Percentiles rank a stretch among this genome's conserved stretches.
Evolutionary conservation across 768 basidiomycete species (phyloP).

Genomic region (Lactarius trivialis): DNA sequence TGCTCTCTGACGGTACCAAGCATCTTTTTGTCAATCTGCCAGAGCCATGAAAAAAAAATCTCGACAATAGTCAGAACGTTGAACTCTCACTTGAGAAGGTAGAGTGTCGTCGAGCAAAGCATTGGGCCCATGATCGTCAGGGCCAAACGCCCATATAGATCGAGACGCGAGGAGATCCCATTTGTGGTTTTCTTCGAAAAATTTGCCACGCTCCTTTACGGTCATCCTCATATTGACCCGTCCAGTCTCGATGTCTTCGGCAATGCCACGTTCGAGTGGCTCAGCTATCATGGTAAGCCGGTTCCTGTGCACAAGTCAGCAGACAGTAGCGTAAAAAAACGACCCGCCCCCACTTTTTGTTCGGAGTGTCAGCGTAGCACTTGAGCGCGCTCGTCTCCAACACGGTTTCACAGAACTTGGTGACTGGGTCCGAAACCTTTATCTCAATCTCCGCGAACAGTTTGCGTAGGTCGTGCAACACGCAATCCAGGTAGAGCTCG

Average conservation of each 20-base stretch:
- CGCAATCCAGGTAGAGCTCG: slow-evolving; percentile 92
- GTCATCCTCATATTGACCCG: slow-evolving; percentile 93
- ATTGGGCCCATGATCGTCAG: slow-evolving; percentile 92
- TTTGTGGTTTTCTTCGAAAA: slow-evolving; percentile 95
- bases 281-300: slow-evolving; percentile 99
- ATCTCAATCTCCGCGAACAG: slow-evolving; percentile 98
- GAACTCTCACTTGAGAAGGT: slow-evolving; percentile 68
- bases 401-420: slow-evolving; percentile 97
- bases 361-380: slow-evolving; percentile 98
- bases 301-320: slow-evolving; percentile 53
- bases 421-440: slow-evolving; percentile 98
- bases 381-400: slow-evolving; percentile 96
- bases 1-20: slow-evolving; percentile 86
- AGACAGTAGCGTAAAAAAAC: slow-evolving; percentile 15
- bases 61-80: not conserved
- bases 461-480: slow-evolving; percentile 90
- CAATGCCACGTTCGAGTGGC: slow-evolving; percentile 90
- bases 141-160: slow-evolving; percentile 99
- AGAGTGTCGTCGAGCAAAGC: slow-evolving; percentile 92
- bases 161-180: slow-evolving; percentile 97
- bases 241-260: slow-evolving; percentile 93
- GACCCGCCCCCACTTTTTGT: slow-evolving; percentile 76
- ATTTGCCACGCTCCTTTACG: slow-evolving; percentile 88
- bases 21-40: slow-evolving; percentile 87
- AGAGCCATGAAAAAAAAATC: not conserved